phyloP scores from a whole-genome alignment of 371 early-diverging fungal genomes.

The Zychaea mexicana region DNA sequence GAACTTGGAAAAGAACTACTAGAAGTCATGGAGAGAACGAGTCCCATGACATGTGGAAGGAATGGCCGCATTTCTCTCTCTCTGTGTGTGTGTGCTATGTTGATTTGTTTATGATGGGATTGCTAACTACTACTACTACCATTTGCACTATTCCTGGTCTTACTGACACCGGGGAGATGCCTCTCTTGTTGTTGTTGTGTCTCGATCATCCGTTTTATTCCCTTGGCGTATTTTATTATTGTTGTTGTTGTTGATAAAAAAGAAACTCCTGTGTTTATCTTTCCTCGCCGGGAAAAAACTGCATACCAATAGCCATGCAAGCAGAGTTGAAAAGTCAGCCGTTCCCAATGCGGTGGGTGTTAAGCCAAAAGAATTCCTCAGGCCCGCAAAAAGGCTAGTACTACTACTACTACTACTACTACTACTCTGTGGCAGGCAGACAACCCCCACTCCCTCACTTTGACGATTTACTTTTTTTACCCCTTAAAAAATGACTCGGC shows the following conservation, averaged over 20 bases:
- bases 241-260: too few species aligned
- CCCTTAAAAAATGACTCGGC: conserved; percentile 1
- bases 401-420: not conserved
- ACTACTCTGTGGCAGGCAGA: too few species aligned
- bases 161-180: too few species aligned
- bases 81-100: too few species aligned
- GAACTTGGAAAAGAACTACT: too few species aligned
- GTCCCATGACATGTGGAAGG: too few species aligned
- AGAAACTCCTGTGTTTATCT: not conserved
- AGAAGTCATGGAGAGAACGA: too few species aligned
- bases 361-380: not conserved
- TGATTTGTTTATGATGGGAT: conserved; percentile 3
- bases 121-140: too few species aligned
- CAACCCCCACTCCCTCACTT: too few species aligned
- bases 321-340: conserved; percentile 12
- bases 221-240: not conserved
- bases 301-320: conserved; percentile 7
- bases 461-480: not conserved
- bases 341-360: not conserved
- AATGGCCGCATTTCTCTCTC: too few species aligned
- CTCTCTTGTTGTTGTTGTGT: not conserved
- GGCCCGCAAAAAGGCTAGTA: not conserved
- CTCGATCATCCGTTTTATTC: not conserved
- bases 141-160: too few species aligned
- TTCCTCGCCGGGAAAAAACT: not conserved